These are phyloP conservation scores for Lanmaoa rubissima DNA, from an alignment of 768 basidiomycete species.

Conservation along the genomic window DNA sequence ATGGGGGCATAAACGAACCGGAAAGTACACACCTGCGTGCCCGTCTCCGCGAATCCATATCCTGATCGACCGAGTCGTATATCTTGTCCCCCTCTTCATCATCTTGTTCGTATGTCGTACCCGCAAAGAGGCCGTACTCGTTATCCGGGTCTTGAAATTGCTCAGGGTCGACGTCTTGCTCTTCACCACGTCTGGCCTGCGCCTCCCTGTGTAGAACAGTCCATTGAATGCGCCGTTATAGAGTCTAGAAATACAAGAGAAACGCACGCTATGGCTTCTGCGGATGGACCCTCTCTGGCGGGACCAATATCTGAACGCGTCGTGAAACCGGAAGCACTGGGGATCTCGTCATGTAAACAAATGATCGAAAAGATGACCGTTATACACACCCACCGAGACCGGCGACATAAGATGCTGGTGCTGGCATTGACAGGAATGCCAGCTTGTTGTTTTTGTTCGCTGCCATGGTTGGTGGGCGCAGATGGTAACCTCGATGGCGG, in stretches of 20 bases:
- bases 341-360: constrained; percentile 10
- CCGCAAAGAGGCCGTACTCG: constrained; percentile 93
- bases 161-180: constrained; percentile 83
- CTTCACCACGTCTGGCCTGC: constrained; percentile 83
- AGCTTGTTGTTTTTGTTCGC: constrained; percentile 73
- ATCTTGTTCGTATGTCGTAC: constrained; percentile 93
- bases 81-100: constrained; percentile 97
- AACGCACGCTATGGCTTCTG: constrained; percentile 83
- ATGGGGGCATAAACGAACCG: constrained; percentile 37
- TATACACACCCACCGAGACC: constrained; percentile 89
- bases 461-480: constrained; percentile 33
- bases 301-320: constrained; percentile 99
- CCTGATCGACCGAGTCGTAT: constrained; percentile 87
- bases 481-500: too few species aligned
- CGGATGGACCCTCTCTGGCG: constrained; percentile 91
- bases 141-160: constrained; percentile 97
- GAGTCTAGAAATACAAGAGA: neutral
- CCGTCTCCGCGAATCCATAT: constrained; percentile 85
- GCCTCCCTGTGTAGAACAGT: constrained; percentile 62
- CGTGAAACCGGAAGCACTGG: constrained; percentile 93
- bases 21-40: constrained; percentile 65
- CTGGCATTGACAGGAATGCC: constrained; percentile 88
- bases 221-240: neutral
- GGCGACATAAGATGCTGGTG: constrained; percentile 95
- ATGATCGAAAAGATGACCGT: neutral